Conservation (phyloP, 1,284 basidiomycete genomes). For the Tylopilus sp. region DNA sequence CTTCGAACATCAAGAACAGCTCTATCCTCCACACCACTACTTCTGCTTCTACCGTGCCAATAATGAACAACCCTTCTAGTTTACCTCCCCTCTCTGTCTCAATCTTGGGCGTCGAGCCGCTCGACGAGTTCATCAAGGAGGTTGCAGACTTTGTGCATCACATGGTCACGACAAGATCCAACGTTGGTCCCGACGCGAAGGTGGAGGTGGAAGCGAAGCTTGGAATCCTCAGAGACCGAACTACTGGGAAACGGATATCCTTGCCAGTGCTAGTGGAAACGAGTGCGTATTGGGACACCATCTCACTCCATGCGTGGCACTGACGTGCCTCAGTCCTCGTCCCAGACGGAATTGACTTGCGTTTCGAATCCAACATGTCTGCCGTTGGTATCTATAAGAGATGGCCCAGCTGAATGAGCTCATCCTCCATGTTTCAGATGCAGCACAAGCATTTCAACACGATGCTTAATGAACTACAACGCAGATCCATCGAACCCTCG, state of each 20-base stretch:
- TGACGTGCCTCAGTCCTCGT: slow-evolving; percentile 42
- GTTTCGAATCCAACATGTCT: slow-evolving; percentile 91
- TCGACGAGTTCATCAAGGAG: slow-evolving; percentile 90
- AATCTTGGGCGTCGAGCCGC: slow-evolving; percentile 87
- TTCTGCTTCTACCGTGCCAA: slow-evolving; percentile 13
- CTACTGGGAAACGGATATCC: slow-evolving; percentile 51
- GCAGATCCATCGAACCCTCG: slow-evolving; percentile 40
- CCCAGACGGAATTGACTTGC: slow-evolving; percentile 52
- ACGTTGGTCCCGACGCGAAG: slow-evolving; percentile 41
- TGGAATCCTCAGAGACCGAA: slow-evolving; percentile 68
- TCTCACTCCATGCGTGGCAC: neutral
- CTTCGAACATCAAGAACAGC: slow-evolving; percentile 23
- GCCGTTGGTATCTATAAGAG: slow-evolving; percentile 51
- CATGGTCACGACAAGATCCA: slow-evolving; percentile 53
- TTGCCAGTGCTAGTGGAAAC: slow-evolving; percentile 84
- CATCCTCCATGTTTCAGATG: slow-evolving; percentile 41
- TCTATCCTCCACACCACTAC: slow-evolving; percentile 8
- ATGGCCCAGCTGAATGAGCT: slow-evolving; percentile 1
- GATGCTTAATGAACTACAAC: slow-evolving; percentile 75
- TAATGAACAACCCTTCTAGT: slow-evolving; percentile 25
- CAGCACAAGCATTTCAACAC: slow-evolving; percentile 86
- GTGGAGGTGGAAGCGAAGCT: slow-evolving; percentile 93
- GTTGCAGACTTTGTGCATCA: slow-evolving; percentile 88
- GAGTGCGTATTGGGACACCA: slow-evolving; percentile 51
- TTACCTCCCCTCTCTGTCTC: slow-evolving; percentile 77